Evolutionary conservation across 768 basidiomycete species (phyloP).

Genomic region (Termitomyces sp.): DNA sequence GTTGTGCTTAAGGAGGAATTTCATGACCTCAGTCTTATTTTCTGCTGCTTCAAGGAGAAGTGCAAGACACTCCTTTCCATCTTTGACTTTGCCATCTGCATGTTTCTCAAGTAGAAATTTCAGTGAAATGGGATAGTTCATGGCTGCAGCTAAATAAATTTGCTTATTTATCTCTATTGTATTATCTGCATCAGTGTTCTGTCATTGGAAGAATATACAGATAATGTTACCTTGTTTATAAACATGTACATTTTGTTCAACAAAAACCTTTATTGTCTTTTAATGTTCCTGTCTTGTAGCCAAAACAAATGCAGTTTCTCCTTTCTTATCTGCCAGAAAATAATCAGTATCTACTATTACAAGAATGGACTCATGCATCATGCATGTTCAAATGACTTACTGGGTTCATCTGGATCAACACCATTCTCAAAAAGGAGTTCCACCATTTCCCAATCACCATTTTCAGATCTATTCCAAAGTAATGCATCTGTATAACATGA

Average conservation of each 20-base stretch:
- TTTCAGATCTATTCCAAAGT: background rate
- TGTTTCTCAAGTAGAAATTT: background rate
- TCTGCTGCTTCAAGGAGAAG: background rate
- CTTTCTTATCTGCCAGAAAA: background rate
- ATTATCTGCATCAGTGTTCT: background rate
- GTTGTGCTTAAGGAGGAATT: background rate
- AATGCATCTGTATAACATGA: background rate
- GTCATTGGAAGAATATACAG: too few relatives aligned
- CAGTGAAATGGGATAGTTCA: background rate
- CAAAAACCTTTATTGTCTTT: background rate
- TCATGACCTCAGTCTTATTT: background rate
- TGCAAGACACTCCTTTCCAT: background rate
- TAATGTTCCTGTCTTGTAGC: background rate
- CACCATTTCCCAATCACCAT: constrained; percentile 1
- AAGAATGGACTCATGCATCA: background rate
- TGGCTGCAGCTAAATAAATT: background rate
- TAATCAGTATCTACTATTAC: background rate
- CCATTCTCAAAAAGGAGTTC: constrained; percentile 1
- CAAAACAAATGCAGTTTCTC: constrained; percentile 1
- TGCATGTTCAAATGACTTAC: background rate
- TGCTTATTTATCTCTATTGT: background rate
- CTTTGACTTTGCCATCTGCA: too few relatives aligned
- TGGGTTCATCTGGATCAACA: constrained; percentile 1
- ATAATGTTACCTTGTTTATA: background rate
- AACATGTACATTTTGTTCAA: background rate